Base-by-base conservation (phyloP, 1,284 basidiomycete genomes). In the Sporisorium exsertum region DNA sequence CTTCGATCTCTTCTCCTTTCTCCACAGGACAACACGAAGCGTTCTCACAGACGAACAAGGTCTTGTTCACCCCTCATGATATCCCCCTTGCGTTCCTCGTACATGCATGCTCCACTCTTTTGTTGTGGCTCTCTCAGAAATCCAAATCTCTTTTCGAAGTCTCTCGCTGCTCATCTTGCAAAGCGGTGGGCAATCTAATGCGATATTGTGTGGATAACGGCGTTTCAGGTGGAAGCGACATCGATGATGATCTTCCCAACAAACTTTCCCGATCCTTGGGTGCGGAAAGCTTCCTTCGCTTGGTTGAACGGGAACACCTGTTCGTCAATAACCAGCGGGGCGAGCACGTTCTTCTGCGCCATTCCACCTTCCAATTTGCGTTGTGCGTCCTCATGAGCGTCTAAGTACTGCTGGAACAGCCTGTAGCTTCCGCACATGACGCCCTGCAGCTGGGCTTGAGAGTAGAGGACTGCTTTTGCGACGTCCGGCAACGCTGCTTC, bases 161-260 rank as follows among this genome's bases (percentile, higher is more conserved):
- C 13, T 47, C 3, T 47, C 24, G 13, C 35, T 12, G 35, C 35
- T 12, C 35, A 15, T 15, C 8, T 3, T 12, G 35, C 35, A 18
- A 27, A 16, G n/a, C n/a, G 47, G 8, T 10, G 15, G 24, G 15
- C n/a, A 8, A 47, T 18, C 27, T 32, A n/a, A 6, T 37, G n/a
- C 18, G n/a, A 7, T 7, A 49, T 49, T 29, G 27, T 18, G 46
- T 27, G 16, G 13, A 2, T 15, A 18, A 4, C 16, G 33, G 26
- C 5, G 12, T 18, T 27, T 49, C 22, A 47, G 10, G 16, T 12
- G 16, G 40, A 52, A 33, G 43, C 59, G 3, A 75, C 62, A 16
- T 68, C 64, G 56, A 78, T 68, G 49, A 78, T 58, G 62, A 75
- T 53, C 57, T 78, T 78, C 6, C 72, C 76, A 6, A 78, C 69